Conservation (phyloP, 1,284 basidiomycete species). For the Boletus sp. region DNA sequence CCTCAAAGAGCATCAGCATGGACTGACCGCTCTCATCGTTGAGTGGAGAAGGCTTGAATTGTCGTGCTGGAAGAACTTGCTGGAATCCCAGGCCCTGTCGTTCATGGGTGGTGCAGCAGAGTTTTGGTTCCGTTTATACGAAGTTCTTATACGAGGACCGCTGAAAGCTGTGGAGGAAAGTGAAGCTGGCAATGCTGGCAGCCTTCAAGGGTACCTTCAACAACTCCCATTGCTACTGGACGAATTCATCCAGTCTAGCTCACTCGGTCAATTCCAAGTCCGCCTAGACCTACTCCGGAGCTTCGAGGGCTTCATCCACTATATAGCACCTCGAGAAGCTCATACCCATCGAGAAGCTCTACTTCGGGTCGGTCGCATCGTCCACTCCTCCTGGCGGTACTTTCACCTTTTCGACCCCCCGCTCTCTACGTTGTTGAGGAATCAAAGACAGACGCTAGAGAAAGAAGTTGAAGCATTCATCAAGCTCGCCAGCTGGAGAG, state of each 20-base stretch:
- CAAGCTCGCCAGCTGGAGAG: slow-evolving; percentile 97
- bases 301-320: slow-evolving; percentile 55
- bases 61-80: slow-evolving; percentile 79
- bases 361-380: slow-evolving; percentile 52
- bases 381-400: slow-evolving; percentile 66
- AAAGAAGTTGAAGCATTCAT: slow-evolving; percentile 83
- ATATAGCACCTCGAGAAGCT: slow-evolving; percentile 18
- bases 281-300: slow-evolving; percentile 70
- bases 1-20: slow-evolving; percentile 65
- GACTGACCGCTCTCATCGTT: slow-evolving; percentile 74
- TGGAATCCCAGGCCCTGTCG: slow-evolving; percentile 65
- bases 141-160: slow-evolving; percentile 68
- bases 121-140: slow-evolving; percentile 94
- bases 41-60: slow-evolving; percentile 91
- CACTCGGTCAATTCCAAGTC: slow-evolving; percentile 78
- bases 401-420: slow-evolving; percentile 61
- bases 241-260: slow-evolving; percentile 73
- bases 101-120: slow-evolving; percentile 66
- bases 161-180: slow-evolving; percentile 44
- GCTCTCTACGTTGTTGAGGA: slow-evolving; percentile 50
- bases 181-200: slow-evolving; percentile 30
- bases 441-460: slow-evolving; percentile 67
- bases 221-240: slow-evolving; percentile 79
- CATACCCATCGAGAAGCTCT: slow-evolving; percentile 34
- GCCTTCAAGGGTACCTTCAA: slow-evolving; percentile 55